Percentiles rank a stretch among this genome's conserved stretches.
Conservation (phyloP, 306 rosid genomes). For the Malus asiatica region DNA sequence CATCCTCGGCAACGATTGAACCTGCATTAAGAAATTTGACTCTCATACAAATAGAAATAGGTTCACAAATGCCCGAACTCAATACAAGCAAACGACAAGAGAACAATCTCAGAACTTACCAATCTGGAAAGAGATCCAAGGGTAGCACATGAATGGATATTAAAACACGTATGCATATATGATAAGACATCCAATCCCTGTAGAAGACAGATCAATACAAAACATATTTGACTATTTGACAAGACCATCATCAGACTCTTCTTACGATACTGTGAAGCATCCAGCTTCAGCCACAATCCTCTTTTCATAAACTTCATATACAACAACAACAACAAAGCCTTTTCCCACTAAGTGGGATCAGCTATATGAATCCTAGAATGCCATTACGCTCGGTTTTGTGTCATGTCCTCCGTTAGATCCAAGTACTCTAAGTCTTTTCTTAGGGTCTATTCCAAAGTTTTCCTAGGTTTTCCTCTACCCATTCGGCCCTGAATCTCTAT, state of each 20-base stretch:
- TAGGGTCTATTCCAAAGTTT: too few species aligned
- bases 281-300: too few species aligned
- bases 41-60: neutral
- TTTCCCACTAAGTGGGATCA: too few species aligned
- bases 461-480: too few species aligned
- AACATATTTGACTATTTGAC: neutral
- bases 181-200: slow-evolving; percentile 82
- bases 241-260: neutral
- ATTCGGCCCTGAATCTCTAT: too few species aligned
- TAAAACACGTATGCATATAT: slow-evolving; percentile 63
- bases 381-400: too few species aligned
- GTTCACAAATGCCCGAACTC: neutral
- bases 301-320: too few species aligned
- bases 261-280: neutral
- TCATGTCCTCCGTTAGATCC: too few species aligned
- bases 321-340: too few species aligned
- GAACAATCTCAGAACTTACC: slow-evolving; percentile 40
- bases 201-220: slow-evolving; percentile 7
- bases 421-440: too few species aligned
- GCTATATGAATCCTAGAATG: too few species aligned
- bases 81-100: neutral
- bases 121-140: slow-evolving; percentile 93
- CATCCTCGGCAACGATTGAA: slow-evolving; percentile 94
- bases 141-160: slow-evolving; percentile 80
- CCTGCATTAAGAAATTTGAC: slow-evolving; percentile 41